Evolutionary conservation across 805 yeast species (phyloP).

Genomic region (Ogataea dorogensis): DNA sequence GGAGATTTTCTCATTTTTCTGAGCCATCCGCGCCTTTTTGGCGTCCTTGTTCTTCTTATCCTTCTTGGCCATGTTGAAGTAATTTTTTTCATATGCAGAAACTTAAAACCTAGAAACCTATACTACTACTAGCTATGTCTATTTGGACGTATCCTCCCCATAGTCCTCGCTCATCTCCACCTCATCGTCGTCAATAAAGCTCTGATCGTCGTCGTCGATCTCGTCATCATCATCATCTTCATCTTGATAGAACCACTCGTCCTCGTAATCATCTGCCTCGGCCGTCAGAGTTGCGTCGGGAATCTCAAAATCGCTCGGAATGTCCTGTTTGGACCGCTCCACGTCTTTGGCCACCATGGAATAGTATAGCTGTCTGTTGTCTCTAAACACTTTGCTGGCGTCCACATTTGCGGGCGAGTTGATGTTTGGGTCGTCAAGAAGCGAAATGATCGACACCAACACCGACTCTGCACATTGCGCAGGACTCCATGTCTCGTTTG

Average conservation of each 20-base stretch:
- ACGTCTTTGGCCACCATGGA: constrained; percentile 78
- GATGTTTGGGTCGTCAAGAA: constrained; percentile 91
- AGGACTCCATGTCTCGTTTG: constrained; percentile 91
- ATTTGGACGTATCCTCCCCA: constrained; percentile 35
- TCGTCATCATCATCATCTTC: constrained; percentile 62
- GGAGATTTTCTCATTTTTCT: constrained; percentile 72
- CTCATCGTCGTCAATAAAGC: constrained; percentile 41
- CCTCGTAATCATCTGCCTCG: constrained; percentile 50
- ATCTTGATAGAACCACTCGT: constrained; percentile 57
- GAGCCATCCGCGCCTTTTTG: constrained; percentile 84
- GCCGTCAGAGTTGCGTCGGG: constrained; percentile 49
- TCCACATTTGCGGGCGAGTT: constrained; percentile 95
- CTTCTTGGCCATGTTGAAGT: constrained; percentile 71
- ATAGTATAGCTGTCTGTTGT: constrained; percentile 72
- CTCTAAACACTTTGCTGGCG: constrained; percentile 89
- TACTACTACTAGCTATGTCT: constrained; percentile 9
- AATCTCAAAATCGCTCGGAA: constrained; percentile 82
- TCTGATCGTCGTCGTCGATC: constrained; percentile 45
- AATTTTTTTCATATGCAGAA: constrained; percentile 6
- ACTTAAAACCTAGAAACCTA: constrained; percentile 6
- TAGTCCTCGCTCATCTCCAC: constrained; percentile 47
- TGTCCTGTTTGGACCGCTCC: constrained; percentile 76
- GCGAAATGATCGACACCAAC: constrained; percentile 82
- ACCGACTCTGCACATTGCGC: constrained; percentile 92
- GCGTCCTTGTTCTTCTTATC: constrained; percentile 86